Evolutionary conservation across 805 yeast genomes (phyloP).

Genomic region (Lipomyces chichibuensis): DNA sequence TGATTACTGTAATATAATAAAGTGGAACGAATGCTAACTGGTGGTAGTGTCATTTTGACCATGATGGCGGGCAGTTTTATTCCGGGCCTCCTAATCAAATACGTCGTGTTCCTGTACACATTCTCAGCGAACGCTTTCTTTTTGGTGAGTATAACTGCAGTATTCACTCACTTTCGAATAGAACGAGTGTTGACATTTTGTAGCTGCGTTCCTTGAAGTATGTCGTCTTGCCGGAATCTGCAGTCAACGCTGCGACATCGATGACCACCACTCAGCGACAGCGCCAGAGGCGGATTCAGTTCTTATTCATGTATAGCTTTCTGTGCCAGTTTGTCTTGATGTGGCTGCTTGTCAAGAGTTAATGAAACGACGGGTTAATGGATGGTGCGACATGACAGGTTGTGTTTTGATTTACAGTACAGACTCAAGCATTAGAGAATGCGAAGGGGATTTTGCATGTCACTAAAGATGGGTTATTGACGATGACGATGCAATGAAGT

Average conservation of each 20-base stretch:
- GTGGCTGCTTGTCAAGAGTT: constrained; percentile 60
- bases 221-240: constrained; percentile 64
- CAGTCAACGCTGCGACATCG: constrained; percentile 44
- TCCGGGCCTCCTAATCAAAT: constrained; percentile 49
- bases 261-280: constrained; percentile 63
- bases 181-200: constrained; percentile 36
- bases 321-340: constrained; percentile 74
- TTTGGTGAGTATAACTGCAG: constrained; percentile 34
- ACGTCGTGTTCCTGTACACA: constrained; percentile 55
- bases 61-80: constrained; percentile 43
- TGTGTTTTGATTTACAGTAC: neutral
- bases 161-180: constrained; percentile 41
- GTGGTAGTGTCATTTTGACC: constrained; percentile 43
- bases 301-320: constrained; percentile 81
- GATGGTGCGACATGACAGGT: neutral
- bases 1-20: constrained; percentile 50
- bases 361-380: neutral
- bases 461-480: neutral
- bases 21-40: constrained; percentile 36
- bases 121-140: constrained; percentile 59
- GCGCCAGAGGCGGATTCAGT: constrained; percentile 81
- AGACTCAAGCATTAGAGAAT: neutral
- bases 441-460: neutral
- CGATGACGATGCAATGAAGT: neutral
- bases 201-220: constrained; percentile 60